phyloP scores from a whole-genome alignment of 148 eudicot genomes.

The Chenopodium suecicum region DNA sequence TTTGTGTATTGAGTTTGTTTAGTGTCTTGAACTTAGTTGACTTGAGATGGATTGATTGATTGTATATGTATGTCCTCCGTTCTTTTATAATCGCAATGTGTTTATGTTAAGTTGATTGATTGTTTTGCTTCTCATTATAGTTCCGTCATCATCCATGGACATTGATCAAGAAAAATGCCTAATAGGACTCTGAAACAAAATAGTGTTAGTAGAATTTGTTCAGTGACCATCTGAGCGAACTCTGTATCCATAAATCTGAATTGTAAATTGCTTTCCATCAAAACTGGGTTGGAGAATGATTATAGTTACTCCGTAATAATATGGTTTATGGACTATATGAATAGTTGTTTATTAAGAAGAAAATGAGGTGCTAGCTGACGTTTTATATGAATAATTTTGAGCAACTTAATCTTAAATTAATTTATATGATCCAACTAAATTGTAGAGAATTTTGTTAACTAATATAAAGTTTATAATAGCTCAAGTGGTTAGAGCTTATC shows the following conservation, averaged over 20 bases:
- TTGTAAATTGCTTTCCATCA: not conserved
- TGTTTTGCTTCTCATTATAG: not conserved
- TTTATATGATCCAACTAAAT: too few species aligned
- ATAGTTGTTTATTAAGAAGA: too few species aligned
- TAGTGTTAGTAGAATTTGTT: not conserved
- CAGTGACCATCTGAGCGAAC: not conserved
- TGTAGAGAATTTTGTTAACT: too few species aligned
- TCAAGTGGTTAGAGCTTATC: too few species aligned
- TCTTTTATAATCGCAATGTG: not conserved
- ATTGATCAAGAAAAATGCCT: not conserved
- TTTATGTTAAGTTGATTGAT: not conserved
- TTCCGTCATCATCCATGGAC: not conserved
- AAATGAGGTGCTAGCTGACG: too few species aligned
- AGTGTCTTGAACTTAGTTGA: not conserved
- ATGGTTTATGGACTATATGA: not conserved
- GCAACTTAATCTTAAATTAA: too few species aligned
- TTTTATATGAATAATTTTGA: too few species aligned
- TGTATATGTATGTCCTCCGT: too few species aligned
- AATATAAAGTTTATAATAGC: too few species aligned
- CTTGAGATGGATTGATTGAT: not conserved
- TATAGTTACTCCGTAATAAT: too few species aligned
- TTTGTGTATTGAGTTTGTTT: not conserved
- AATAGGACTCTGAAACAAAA: not conserved
- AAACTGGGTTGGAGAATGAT: not conserved
- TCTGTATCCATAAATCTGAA: not conserved